Percentiles rank a stretch among this genome's conserved stretches.
Evolutionary conservation across 768 basidiomycete species (phyloP).

Genomic region (Auricularia sp.): DNA sequence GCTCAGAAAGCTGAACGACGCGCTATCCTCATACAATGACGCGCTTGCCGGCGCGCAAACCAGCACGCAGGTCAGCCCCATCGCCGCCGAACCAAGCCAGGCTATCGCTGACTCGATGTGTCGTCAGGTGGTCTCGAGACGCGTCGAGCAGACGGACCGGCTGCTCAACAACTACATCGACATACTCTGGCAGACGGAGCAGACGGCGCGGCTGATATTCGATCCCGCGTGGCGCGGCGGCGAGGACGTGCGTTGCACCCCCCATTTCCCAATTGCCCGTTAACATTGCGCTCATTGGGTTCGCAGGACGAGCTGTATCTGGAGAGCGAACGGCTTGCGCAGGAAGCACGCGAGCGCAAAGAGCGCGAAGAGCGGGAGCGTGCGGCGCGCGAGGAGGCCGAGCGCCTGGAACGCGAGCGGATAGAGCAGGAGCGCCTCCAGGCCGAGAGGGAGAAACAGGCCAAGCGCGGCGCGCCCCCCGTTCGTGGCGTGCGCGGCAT

Average conservation of each 20-base stretch:
- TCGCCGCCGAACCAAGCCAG: too few species aligned
- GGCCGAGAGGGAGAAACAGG: background rate
- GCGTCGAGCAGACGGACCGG: conserved; percentile 61
- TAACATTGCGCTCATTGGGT: background rate
- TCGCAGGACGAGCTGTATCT: conserved; percentile 51
- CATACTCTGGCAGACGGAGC: conserved; percentile 61
- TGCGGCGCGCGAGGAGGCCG: conserved; percentile 40
- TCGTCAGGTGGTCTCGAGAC: conserved; percentile 49
- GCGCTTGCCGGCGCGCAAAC: conserved; percentile 53
- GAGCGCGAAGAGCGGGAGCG: conserved; percentile 37
- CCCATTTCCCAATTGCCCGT: background rate
- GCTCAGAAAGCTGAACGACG: conserved; percentile 60
- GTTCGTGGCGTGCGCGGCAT: background rate
- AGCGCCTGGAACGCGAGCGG: conserved; percentile 30
- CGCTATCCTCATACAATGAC: conserved; percentile 59
- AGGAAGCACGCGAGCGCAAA: conserved; percentile 28
- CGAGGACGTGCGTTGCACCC: conserved; percentile 43
- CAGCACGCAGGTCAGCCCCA: conserved; percentile 52
- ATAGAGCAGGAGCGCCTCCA: conserved; percentile 13
- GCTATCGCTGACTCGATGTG: too few species aligned
- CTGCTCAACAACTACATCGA: conserved; percentile 66
- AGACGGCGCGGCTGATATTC: conserved; percentile 55
- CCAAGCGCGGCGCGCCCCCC: background rate
- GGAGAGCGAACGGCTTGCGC: conserved; percentile 38
- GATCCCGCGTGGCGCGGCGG: conserved; percentile 72